A percentile compares a stretch with the other conserved stretches of the same genome.
These are phyloP conservation scores for Pueraria montana DNA, from an alignment of 306 rosid species.

Conservation along the genomic window DNA sequence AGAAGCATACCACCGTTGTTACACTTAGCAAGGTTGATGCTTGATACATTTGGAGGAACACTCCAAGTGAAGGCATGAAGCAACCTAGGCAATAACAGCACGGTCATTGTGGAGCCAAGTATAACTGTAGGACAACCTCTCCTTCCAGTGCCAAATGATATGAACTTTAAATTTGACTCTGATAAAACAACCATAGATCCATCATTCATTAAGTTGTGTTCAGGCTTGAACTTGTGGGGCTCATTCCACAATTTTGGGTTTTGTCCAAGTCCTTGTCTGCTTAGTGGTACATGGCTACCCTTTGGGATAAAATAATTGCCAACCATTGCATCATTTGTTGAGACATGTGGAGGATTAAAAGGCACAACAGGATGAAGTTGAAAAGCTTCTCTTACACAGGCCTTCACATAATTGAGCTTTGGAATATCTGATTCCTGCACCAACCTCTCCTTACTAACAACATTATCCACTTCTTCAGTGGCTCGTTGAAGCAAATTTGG, in stretches of 20 bases:
- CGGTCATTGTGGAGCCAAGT: conserved; percentile 51
- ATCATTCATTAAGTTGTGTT: conserved; percentile 45
- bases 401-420: conserved; percentile 52
- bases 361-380: conserved; percentile 58
- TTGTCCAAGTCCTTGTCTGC: conserved; percentile 52
- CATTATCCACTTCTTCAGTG: conserved; percentile 51
- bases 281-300: conserved; percentile 57
- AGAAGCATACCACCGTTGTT: background rate
- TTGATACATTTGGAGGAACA: conserved; percentile 24
- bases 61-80: conserved; percentile 61
- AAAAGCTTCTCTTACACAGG: conserved; percentile 58
- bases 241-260: conserved; percentile 58
- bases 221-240: conserved; percentile 51
- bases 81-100: conserved; percentile 59
- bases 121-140: conserved; percentile 49
- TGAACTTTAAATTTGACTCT: conserved; percentile 45
- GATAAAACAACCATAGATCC: background rate
- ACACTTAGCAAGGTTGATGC: conserved; percentile 17
- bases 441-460: conserved; percentile 47
- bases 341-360: conserved; percentile 58
- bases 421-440: conserved; percentile 58
- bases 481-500: conserved; percentile 50
- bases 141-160: conserved; percentile 56
- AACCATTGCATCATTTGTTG: conserved; percentile 42
- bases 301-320: conserved; percentile 60